phyloP scores from a whole-genome alignment of 192 early-diverging fungal species.

The Lobosporangium transversale region DNA sequence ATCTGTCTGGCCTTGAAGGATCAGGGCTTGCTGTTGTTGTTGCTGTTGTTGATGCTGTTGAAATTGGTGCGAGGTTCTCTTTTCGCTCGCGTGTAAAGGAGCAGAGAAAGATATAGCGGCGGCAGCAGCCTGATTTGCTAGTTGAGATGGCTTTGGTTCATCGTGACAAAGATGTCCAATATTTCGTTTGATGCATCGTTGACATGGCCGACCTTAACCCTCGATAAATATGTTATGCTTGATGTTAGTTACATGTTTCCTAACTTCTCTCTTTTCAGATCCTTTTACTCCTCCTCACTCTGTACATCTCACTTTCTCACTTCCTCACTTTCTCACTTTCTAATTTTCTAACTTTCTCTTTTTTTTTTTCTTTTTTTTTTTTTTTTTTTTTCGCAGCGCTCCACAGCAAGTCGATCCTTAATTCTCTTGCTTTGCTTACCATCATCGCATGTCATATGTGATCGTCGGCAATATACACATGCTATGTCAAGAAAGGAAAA shows the following conservation, averaged over 20 bases:
- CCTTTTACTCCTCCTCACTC: too few species aligned
- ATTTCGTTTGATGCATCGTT: constrained; percentile 93
- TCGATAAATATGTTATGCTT: background rate
- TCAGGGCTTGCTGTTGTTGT: constrained; percentile 13
- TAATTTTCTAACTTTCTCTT: too few species aligned
- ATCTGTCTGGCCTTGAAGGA: constrained; percentile 23
- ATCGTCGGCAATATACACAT: constrained; percentile 93
- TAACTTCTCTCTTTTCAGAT: too few species aligned
- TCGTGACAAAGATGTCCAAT: constrained; percentile 94
- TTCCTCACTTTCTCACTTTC: too few species aligned
- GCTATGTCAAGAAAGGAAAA: constrained; percentile 59
- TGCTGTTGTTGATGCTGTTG: constrained; percentile 7
- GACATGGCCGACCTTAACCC: constrained; percentile 81
- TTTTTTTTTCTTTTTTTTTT: too few species aligned
- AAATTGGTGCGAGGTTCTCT: constrained; percentile 1
- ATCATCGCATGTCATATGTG: constrained; percentile 97
- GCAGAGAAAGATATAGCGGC: too few species aligned
- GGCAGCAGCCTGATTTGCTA: constrained; percentile 17
- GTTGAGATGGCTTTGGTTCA: constrained; percentile 69
- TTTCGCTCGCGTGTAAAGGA: too few species aligned
- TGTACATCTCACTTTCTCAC: too few species aligned
- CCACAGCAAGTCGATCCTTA: too few species aligned
- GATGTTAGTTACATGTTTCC: too few species aligned
- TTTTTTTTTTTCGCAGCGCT: too few species aligned
- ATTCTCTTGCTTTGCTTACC: constrained; percentile 50